These are phyloP conservation scores for Dothideomycetidae sp. DNA, from an alignment of 2,329 filamentous ascomycete genomes.

Conservation along the genomic window DNA sequence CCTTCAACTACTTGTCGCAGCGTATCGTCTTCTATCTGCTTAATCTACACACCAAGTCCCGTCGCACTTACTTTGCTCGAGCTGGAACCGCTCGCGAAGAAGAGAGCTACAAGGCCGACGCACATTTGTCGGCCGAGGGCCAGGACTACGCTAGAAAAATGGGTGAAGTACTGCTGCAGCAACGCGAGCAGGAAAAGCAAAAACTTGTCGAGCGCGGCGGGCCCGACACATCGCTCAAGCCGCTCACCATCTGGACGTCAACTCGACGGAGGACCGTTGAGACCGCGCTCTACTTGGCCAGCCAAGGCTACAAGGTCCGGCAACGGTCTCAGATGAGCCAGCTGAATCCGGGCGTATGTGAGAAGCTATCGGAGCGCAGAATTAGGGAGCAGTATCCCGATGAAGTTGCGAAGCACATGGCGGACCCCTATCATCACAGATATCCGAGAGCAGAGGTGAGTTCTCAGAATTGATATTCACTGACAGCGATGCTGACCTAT, in stretches of 20 bases:
- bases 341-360: slow-evolving; percentile 89
- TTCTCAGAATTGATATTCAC: slow-evolving; percentile 9
- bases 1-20: slow-evolving; percentile 91
- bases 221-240: slow-evolving; percentile 53
- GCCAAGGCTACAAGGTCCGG: slow-evolving; percentile 68
- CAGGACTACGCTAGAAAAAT: slow-evolving; percentile 70
- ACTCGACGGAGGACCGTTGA: slow-evolving; percentile 82
- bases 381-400: slow-evolving; percentile 76
- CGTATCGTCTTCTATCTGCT: slow-evolving; percentile 97
- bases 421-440: slow-evolving; percentile 91
- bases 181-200: slow-evolving; percentile 68
- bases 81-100: slow-evolving; percentile 76
- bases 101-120: slow-evolving; percentile 84
- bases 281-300: slow-evolving; percentile 68
- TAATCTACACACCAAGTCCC: slow-evolving; percentile 91
- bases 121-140: slow-evolving; percentile 66
- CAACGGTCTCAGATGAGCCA: slow-evolving; percentile 95
- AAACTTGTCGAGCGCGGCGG: slow-evolving; percentile 55
- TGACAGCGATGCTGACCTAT: slow-evolving; percentile 15
- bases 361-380: slow-evolving; percentile 73
- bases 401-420: slow-evolving; percentile 81
- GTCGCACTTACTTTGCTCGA: slow-evolving; percentile 84
- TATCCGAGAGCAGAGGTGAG: slow-evolving; percentile 84
- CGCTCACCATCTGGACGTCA: slow-evolving; percentile 86
- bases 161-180: slow-evolving; percentile 67